Base-by-base conservation (phyloP, 768 basidiomycete species). In the Lactifluus hygrophoroides region DNA sequence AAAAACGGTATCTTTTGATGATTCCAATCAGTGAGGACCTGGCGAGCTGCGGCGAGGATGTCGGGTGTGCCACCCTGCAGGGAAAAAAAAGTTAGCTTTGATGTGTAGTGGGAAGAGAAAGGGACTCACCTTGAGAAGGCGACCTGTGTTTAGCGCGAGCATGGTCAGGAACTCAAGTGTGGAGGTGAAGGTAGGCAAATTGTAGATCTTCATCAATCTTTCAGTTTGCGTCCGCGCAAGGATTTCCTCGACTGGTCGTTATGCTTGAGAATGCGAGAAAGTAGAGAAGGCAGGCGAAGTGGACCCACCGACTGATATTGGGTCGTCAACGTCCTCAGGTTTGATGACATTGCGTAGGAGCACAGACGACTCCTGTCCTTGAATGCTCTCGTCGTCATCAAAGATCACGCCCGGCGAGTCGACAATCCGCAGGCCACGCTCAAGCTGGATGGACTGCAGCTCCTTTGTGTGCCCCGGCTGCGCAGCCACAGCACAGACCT, bases 401-500 rank as follows among this genome's bases (percentile, higher is more conserved):
- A 96, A 91, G 2, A 99, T 89, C n/a, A 98, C 93, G 60, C 95
- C 96, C 0, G 96, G 95, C 37, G 94, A 97, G 71, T 98, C 96
- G 6, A 98, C 79, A 35, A 98, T 86, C 56, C 86, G 84, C 67
- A 99, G 79, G 0, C 94, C 93, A 44, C 93, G 89, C 70, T 98
- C 95, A 3, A 99, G 77, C 61, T 91, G 90, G 5, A 98, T 74
- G 7, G 89, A 90, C 71, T 99, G 94, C 17, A 96, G 75, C 28
- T 91, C 88, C 58, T 90, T 89, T 7, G 95, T 98, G 67, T 94
- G 92, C 3, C 95, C 95, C 0, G 96, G 86, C 66, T 93, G 92
- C 10, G 94, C 90, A 14, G 94, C 95, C 5, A 97, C 93, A 2
- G 86, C 85, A 66, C 95, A 99, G n/a, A 81, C 92, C 84, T 90